phyloP scores from a whole-genome alignment of 345 rosid species.

The Gynandropsis gynandra region DNA sequence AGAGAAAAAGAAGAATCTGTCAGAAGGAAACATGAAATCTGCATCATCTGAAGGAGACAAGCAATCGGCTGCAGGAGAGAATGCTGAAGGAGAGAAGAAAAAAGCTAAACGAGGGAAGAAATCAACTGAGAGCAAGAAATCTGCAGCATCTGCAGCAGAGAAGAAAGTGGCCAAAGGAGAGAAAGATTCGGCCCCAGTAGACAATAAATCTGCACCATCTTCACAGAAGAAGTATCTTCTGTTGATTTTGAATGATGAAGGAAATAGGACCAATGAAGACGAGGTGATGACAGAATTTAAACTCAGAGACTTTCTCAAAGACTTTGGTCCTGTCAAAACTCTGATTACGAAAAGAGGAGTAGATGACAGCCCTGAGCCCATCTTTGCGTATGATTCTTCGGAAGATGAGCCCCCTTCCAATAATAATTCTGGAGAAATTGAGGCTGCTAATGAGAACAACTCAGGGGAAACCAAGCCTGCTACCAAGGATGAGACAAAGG shows the following conservation, averaged over 20 bases:
- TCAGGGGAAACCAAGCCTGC: not conserved
- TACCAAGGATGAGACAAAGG: not conserved
- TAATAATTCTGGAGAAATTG: not conserved
- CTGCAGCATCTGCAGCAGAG: not conserved
- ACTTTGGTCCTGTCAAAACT: not conserved
- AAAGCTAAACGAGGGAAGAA: no score
- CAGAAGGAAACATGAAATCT: not conserved
- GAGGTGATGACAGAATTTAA: constrained; percentile 4
- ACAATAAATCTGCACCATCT: not conserved
- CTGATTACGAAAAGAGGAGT: constrained; percentile 22
- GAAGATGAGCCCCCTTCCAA: no score
- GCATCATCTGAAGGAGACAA: not conserved
- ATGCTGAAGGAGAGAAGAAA: no score
- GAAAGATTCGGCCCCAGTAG: no score
- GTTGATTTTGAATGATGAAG: constrained; percentile 40
- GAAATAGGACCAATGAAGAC: constrained; percentile 1
- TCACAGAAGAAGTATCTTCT: constrained; percentile 17
- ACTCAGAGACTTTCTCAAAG: not conserved
- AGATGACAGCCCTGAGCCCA: not conserved
- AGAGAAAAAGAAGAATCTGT: not conserved
- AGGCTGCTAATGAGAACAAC: not conserved
- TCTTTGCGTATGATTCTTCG: no score
- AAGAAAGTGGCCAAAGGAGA: not conserved
- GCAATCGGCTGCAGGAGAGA: not conserved
- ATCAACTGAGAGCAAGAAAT: not conserved